Evolutionary conservation across 306 rosid species (phyloP).

Genomic region (Hippophae gyantsensis): DNA sequence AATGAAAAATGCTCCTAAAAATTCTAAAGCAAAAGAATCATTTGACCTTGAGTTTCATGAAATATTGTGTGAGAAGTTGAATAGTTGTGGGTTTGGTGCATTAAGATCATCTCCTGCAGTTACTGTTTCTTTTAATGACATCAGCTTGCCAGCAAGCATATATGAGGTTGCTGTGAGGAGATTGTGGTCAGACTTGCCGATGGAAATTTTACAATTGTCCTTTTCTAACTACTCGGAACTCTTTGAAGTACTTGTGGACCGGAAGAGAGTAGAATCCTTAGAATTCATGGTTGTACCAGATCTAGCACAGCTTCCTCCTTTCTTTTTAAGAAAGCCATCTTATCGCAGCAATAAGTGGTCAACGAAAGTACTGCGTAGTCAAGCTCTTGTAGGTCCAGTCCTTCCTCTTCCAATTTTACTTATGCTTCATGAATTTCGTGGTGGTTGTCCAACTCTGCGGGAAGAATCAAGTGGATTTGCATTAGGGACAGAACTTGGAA

Average conservation of each 20-base stretch:
- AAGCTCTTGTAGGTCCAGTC: conserved; percentile 56
- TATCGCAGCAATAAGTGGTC: conserved; percentile 37
- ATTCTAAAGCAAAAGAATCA: conserved; percentile 13
- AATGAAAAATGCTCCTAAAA: conserved; percentile 13
- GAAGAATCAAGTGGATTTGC: conserved; percentile 33
- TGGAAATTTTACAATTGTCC: conserved; percentile 43
- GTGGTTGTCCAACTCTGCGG: conserved; percentile 28
- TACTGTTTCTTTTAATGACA: conserved; percentile 38
- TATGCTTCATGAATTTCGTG: conserved; percentile 36
- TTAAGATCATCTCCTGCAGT: conserved; percentile 41
- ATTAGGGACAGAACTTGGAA: conserved; percentile 23
- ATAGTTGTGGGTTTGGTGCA: conserved; percentile 38
- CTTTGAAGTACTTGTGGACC: conserved; percentile 22
- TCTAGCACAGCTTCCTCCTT: conserved; percentile 60
- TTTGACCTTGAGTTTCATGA: conserved; percentile 33
- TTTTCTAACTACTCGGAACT: conserved; percentile 39
- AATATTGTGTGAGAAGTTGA: conserved; percentile 49
- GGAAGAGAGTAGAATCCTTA: conserved; percentile 21
- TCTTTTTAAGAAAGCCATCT: conserved; percentile 45
- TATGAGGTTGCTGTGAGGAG: conserved; percentile 43
- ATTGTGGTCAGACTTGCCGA: conserved; percentile 57
- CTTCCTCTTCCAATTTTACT: conserved; percentile 58
- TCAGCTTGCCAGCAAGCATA: conserved; percentile 41
- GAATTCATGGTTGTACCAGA: conserved; percentile 44
- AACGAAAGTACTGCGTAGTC: conserved; percentile 20